Base-by-base conservation (phyloP, 2,329 filamentous ascomycete genomes). In the Exophiala phaeomuriformis region DNA sequence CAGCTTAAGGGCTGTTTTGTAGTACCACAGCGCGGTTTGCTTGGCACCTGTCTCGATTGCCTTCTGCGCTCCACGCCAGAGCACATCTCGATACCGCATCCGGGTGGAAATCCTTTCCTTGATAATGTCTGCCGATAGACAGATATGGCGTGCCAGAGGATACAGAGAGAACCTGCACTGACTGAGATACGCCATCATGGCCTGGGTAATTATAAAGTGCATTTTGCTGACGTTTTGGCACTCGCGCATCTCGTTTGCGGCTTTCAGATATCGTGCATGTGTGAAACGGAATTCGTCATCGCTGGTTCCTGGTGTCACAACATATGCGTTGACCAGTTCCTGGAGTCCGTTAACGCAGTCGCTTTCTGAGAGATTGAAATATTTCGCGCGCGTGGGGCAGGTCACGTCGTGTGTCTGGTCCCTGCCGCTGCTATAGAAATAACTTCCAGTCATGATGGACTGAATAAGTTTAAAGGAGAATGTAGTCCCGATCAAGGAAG, bases 231-330 rank as follows among this genome's bases (percentile, higher is more conserved):
- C 73, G 51, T 86, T 82, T 47, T 72, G 74, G 64, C 81, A 83
- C 65, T 90, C 83, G 57, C 80, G 81, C 48, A 95, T 73, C 3
- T 80, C 78, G 9, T 80, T 75, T 4, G 88, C 83, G 10, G 88
- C 88, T 65, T 86, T 83, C 47, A 90, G 78, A 64, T 94, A 94
- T 49, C 90, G 82, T 68, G 96, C 90, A 67, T 96, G 90, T 33
- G 85, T 83, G 67, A 96, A 96, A 33, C 83, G 82, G 68, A 95
- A 96, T 39, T 83, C 80, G 67, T 95, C 89, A 64, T 96, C 91
- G 1, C 84, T 83, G 58, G 93, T 88, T 19, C 86, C 88, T 0
- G 88, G 80, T 51, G 91, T 81, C 39, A 97, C 77, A 49, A 96
- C 82, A 64, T 87, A 95, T 3, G 85, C 80, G 63, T 88, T 82